Conservation (phyloP, 2,329 filamentous ascomycete species). For the Monilinia vaccinii-corymbosi region DNA sequence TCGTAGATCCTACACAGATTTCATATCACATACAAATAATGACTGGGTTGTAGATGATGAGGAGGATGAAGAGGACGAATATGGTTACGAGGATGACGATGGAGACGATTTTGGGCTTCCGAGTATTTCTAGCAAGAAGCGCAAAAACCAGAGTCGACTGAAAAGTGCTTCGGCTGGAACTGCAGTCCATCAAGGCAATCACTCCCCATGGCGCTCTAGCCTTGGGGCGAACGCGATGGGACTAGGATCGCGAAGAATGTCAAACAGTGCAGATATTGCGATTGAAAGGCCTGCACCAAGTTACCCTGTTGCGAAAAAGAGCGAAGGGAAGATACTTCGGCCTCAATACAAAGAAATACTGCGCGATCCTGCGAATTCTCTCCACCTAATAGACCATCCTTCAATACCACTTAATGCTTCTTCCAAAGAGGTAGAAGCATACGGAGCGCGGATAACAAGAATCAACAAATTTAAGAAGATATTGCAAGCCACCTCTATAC, state of each 20-base stretch:
- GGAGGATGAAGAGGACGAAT: constrained; percentile 60
- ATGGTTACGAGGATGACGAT: constrained; percentile 71
- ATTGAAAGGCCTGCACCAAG: constrained; percentile 74
- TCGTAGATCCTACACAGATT: constrained; percentile 68
- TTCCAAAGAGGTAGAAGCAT: constrained; percentile 75
- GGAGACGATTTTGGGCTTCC: constrained; percentile 94
- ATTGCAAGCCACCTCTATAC: constrained; percentile 83
- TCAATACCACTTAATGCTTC: constrained; percentile 63
- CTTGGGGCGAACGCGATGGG: constrained; percentile 31
- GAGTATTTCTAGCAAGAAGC: constrained; percentile 83
- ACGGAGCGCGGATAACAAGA: constrained; percentile 78
- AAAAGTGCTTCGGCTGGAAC: constrained; percentile 22
- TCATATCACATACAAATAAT: constrained; percentile 71
- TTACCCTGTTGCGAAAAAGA: constrained; percentile 83
- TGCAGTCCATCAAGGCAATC: constrained; percentile 14
- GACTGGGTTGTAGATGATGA: constrained; percentile 70
- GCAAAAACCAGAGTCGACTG: constrained; percentile 44
- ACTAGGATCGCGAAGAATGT: constrained; percentile 47
- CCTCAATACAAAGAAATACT: constrained; percentile 98
- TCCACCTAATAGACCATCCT: constrained; percentile 89
- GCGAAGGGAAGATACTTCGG: constrained; percentile 87
- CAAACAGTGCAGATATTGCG: constrained; percentile 88
- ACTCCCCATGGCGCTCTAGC: constrained; percentile 31
- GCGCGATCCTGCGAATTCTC: constrained; percentile 77
- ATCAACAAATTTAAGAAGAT: constrained; percentile 99